Evolutionary conservation across 225 moss, liverwort and hornwort genomes (phyloP).

Genomic region (Lunularia cruciata): DNA sequence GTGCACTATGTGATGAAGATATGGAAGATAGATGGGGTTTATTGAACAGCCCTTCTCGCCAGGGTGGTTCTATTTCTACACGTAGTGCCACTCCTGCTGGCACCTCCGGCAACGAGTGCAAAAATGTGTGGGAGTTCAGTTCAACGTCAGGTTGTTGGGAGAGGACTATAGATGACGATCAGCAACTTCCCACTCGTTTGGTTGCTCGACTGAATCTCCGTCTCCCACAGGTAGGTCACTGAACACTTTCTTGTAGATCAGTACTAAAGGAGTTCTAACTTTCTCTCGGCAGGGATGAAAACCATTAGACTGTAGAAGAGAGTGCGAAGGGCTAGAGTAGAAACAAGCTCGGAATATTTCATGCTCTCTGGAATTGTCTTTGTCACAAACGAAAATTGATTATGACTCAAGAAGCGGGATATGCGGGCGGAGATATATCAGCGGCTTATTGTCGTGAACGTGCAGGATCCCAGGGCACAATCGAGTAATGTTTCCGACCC

Average conservation of each 20-base stretch:
- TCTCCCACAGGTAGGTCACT: constrained; percentile 30
- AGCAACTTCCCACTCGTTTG: constrained; percentile 34
- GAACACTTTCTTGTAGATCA: neutral
- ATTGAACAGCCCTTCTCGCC: constrained; percentile 19
- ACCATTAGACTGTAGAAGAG: too few relatives aligned
- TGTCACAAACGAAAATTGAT: too few relatives aligned
- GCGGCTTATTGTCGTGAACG: neutral
- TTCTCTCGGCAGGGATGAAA: too few relatives aligned
- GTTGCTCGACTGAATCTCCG: constrained; percentile 52
- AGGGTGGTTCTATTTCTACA: neutral
- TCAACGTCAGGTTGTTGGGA: constrained; percentile 11
- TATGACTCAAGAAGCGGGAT: too few relatives aligned
- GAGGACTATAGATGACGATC: constrained; percentile 17
- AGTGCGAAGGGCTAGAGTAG: too few relatives aligned
- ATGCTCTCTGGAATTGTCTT: too few relatives aligned
- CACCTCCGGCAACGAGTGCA: constrained; percentile 7
- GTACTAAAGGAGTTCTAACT: too few relatives aligned
- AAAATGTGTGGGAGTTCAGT: constrained; percentile 33
- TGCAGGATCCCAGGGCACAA: constrained; percentile 32
- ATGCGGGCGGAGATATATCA: too few relatives aligned
- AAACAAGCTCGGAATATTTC: too few relatives aligned
- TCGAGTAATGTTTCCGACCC: neutral
- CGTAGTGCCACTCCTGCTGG: constrained; percentile 5
- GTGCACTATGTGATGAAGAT: constrained; percentile 29
- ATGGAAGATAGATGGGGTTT: constrained; percentile 24